Percentiles rank a stretch among this genome's conserved stretches.
Conservation (phyloP, 257 asterid species). For the Solanum ossicruentum region DNA sequence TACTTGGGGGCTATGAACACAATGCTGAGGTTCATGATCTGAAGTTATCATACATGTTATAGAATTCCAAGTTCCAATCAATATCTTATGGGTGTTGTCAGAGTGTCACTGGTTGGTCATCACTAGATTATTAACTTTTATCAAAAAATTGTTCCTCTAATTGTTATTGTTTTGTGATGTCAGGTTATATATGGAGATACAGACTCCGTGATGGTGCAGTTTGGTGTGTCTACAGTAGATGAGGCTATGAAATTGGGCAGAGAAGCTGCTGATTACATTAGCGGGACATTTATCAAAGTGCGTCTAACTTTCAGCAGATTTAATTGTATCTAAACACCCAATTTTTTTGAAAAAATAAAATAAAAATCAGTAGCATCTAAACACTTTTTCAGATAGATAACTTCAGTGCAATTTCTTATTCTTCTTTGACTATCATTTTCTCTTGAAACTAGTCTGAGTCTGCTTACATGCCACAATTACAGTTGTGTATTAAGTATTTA, state of each 20-base stretch:
- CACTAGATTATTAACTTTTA: not conserved
- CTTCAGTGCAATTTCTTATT: not conserved
- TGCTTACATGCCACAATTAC: not conserved
- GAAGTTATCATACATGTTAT: not conserved
- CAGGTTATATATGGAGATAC: conserved; percentile 99
- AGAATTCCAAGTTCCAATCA: not conserved
- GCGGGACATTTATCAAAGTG: conserved; percentile 83
- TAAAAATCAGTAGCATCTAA: not conserved
- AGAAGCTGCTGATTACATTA: conserved; percentile 92
- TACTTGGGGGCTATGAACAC: conserved; percentile 76
- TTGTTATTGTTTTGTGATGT: conserved; percentile 1
- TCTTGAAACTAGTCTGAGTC: not conserved
- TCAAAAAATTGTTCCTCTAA: not conserved
- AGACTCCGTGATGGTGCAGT: conserved; percentile 98
- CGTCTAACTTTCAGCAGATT: not conserved
- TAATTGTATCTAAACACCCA: not conserved
- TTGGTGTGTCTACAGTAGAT: conserved; percentile 84
- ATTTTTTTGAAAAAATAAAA: not conserved
- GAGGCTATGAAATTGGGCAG: conserved; percentile 90
- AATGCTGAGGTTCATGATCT: conserved; percentile 63
- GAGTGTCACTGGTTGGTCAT: not conserved
- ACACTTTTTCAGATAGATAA: not conserved
- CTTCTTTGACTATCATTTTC: not conserved
- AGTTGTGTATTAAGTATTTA: not conserved
- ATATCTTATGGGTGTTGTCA: not conserved